Conservation (phyloP, 495 filamentous ascomycete genomes). For the Aspergillus incahuasiensis region DNA sequence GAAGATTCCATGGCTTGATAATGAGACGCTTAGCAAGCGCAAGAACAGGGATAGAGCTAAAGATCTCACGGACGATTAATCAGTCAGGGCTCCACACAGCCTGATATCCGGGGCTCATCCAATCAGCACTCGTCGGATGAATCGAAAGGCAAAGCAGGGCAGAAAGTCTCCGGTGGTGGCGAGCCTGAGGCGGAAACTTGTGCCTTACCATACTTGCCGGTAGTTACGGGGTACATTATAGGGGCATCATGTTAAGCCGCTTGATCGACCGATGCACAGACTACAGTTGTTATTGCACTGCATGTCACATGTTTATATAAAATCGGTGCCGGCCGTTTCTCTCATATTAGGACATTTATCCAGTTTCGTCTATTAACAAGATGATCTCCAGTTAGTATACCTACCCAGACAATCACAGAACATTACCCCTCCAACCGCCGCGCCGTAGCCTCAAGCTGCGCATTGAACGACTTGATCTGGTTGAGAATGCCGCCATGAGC, state of each 20-base stretch:
- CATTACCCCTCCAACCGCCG: slow-evolving; percentile 27
- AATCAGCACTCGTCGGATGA: not conserved
- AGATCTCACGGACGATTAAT: not conserved
- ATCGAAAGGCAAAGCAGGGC: not conserved
- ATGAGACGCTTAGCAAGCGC: not conserved
- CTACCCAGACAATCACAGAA: not conserved
- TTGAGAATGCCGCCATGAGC: slow-evolving; percentile 38
- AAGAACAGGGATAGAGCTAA: not conserved
- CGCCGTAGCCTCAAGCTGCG: slow-evolving; percentile 37
- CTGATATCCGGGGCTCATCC: not conserved
- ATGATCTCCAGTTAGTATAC: too few relatives aligned
- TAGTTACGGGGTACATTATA: too few relatives aligned
- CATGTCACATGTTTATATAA: too few relatives aligned
- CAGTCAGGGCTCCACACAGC: not conserved
- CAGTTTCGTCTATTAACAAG: slow-evolving; percentile 6
- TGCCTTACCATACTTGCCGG: not conserved
- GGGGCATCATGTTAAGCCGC: not conserved
- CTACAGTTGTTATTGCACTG: too few relatives aligned
- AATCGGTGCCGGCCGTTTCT: not conserved
- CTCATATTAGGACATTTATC: not conserved
- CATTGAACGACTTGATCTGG: slow-evolving; percentile 43
- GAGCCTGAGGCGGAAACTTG: not conserved
- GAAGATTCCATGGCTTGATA: not conserved
- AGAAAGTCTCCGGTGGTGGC: not conserved
- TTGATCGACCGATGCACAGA: not conserved